Evolutionary conservation across 495 filamentous ascomycete genomes (phyloP), one percentile per base, ranked within the genome.

Genomic region (Evansstolkia leycettana): DNA sequence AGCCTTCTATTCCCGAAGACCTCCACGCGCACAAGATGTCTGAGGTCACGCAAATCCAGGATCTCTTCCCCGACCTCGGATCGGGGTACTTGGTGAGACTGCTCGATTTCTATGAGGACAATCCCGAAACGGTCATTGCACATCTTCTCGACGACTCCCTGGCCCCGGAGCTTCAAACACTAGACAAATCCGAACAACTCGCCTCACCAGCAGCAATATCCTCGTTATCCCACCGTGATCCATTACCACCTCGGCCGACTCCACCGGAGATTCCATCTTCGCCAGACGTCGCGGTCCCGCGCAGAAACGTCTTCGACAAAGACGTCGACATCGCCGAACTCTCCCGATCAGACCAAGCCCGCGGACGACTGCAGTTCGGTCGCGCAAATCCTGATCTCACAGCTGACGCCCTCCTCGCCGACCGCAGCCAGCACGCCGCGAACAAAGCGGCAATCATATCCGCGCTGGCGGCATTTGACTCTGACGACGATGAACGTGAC

Each of bases 401-500:
- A 27, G 80, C 84, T 16, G 84, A 93, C 50, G 44, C 42, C 19
- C 47, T 80, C 35, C 69, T 76, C 27, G 47, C 62, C 15, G 61
- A 72, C 39, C 64, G 64, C 37, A 57, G 47, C 37, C 45, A 78
- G 25, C 67, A 70, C 19, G 68, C 76, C 17, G 61, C 72, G 25
- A 72, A 78, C 48, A 95, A 94, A 61, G 80, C 85, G 4, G 80
- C 86, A 20, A 95, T 98, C 50, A 70, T 94, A 9, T 80, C 90
- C 14, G 90, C 90, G 0, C 76, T 98, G 8, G 82, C 85, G 8
- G 73, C 83, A 4, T 94, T 96, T 48, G 89, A 96, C 61, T 78
- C 78, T 0, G 90, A 94, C 45, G 89, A 95, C 50, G 90, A 98
- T 58, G 90, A 98, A 60, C 78, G 86, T 23, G 90, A 98, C 58